Evolutionary conservation across 331 rosid species (phyloP), one percentile per base, ranked within the genome.

Genomic region (Acacia concinna): DNA sequence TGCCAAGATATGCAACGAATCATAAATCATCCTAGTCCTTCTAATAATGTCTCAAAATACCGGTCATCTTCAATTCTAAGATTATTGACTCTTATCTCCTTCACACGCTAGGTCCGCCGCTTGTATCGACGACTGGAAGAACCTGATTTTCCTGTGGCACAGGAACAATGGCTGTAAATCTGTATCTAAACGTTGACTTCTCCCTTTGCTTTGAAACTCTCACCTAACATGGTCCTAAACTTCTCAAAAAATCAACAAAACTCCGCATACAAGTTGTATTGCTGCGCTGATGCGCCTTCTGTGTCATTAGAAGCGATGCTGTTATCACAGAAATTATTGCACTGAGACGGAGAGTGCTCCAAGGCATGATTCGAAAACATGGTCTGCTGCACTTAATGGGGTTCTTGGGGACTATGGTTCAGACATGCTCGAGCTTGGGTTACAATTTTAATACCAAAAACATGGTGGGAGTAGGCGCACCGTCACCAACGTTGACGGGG

Each of bases 61-160:
- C 86, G 57, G 47, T 86, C 90, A 27, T 96, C 99, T 73, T 84
- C 92, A 13, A 41, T 20, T 6, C 86, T 71, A 30, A 96, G 87
- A 82, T 91, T 91, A 38, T 87, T 76, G 15, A 93, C 95, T 52
- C 99, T 86, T 2, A 96, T 98, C 84, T 93, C 99, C 65, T 86
- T 81, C 31, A 85, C 77, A 6, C 93, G 85, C 78, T 75, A 83
- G 10, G 30, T 52, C 78, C 76, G 82, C 77, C 54, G 68, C 82
- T 44, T 1, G 88, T 46, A 2, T 73, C 90, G 3, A 78, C 79
- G 14, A 68, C 78, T 4, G 75, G 32, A 0, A 87, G 30, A 10
- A 73, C 68, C 80, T 76, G 79, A 43, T 63, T 74, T 47, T 69
- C 81, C 37, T 52, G 82, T 8, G 93, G 84, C 4, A 88, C 92